These are phyloP conservation scores for Tylopilus plumbeoviolaceoides DNA, from an alignment of 768 basidiomycete genomes.

Conservation along the genomic window DNA sequence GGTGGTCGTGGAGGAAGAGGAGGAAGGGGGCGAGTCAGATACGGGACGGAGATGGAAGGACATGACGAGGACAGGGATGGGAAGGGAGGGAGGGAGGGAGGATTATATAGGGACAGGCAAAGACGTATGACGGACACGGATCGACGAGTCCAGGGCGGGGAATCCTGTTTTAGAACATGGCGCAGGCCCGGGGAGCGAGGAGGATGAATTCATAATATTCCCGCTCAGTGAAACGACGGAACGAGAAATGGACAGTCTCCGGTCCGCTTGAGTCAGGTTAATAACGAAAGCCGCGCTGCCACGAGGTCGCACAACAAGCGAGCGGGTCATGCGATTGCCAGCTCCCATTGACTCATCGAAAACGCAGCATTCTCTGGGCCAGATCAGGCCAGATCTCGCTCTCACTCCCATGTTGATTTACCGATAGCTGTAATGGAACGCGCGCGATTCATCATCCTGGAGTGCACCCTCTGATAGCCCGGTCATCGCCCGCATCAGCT, in stretches of 20 bases:
- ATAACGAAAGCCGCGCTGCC: slow-evolving; percentile 23
- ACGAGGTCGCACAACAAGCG: slow-evolving; percentile 24
- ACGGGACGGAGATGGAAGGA: slow-evolving; percentile 59
- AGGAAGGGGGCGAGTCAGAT: slow-evolving; percentile 51
- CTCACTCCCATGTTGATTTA: slow-evolving; percentile 27
- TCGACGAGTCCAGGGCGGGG: slow-evolving; percentile 21
- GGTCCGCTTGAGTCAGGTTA: slow-evolving; percentile 12
- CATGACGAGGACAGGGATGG: slow-evolving; percentile 21
- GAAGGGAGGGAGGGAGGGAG: slow-evolving; percentile 8
- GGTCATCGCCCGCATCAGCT: slow-evolving; percentile 19
- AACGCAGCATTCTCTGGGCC: slow-evolving; percentile 9
- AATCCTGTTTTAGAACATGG: slow-evolving; percentile 8
- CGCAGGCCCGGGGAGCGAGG: background rate
- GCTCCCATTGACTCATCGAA: slow-evolving; percentile 10
- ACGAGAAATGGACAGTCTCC: slow-evolving; percentile 20
- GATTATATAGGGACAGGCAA: slow-evolving; percentile 20
- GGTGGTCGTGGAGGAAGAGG: slow-evolving; percentile 48
- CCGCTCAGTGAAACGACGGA: slow-evolving; percentile 10
- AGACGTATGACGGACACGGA: slow-evolving; percentile 20
- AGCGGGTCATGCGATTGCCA: slow-evolving; percentile 16
- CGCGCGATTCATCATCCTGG: slow-evolving; percentile 2
- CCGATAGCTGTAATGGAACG: slow-evolving; percentile 20
- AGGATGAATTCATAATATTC: background rate
- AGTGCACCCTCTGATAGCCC: slow-evolving; percentile 12
- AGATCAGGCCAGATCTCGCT: slow-evolving; percentile 21